These are phyloP conservation scores for Coniochaeta ligniaria DNA, from an alignment of 2,329 filamentous ascomycete genomes.

Conservation along the genomic window DNA sequence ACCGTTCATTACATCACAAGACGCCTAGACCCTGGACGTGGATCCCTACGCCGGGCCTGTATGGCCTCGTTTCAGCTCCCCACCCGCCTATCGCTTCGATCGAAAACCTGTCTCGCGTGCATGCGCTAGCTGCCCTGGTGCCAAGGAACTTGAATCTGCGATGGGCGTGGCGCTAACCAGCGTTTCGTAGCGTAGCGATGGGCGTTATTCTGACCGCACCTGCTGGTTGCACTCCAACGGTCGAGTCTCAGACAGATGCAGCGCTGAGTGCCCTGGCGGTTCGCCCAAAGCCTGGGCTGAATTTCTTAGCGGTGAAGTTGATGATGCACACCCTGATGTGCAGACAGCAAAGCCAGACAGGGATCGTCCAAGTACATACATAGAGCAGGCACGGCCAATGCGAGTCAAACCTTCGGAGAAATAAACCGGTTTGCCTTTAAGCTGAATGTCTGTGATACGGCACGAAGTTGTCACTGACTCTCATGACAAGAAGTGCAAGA, in stretches of 20 bases:
- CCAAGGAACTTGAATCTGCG: not conserved
- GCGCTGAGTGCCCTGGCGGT: not conserved
- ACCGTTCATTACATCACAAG: slow-evolving; percentile 1
- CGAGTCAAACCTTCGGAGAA: not conserved
- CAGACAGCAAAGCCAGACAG: not conserved
- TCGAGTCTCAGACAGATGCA: not conserved
- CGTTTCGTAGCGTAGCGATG: not conserved
- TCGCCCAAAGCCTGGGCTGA: not conserved
- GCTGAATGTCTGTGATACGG: not conserved
- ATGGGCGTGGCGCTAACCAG: not conserved
- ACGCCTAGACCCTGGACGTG: not conserved
- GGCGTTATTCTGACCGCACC: not conserved
- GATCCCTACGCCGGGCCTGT: not conserved
- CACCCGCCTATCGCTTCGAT: not conserved
- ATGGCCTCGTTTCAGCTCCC: slow-evolving; percentile 1
- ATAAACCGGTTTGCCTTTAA: not conserved
- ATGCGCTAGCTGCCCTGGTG: not conserved
- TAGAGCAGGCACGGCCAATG: not conserved
- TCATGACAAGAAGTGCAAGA: not conserved
- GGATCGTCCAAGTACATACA: not conserved
- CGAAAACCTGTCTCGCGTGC: not conserved
- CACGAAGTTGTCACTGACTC: not conserved
- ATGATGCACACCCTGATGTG: not conserved
- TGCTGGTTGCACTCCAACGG: not conserved
- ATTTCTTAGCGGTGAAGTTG: not conserved